phyloP scores from a whole-genome alignment of 768 basidiomycete genomes.

The Pisolithus orientalis region DNA sequence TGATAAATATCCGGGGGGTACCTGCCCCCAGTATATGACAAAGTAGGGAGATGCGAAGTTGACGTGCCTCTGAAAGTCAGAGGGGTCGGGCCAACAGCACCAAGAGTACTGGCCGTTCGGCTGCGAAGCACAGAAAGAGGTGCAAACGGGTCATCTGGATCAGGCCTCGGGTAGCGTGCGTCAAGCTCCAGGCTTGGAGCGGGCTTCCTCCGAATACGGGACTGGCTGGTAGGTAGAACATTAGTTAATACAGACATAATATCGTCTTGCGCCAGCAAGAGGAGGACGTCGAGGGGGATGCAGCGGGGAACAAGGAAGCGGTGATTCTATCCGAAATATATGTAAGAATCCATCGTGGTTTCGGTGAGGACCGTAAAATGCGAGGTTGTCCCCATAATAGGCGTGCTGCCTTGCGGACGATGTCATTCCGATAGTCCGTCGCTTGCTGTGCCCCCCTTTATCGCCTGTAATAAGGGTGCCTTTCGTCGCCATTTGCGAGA shows the following conservation, averaged over 20 bases:
- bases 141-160: slow-evolving; percentile 66
- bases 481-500: neutral
- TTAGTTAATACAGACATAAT: slow-evolving; percentile 25
- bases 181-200: slow-evolving; percentile 47
- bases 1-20: slow-evolving; percentile 30
- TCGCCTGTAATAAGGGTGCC: slow-evolving; percentile 10
- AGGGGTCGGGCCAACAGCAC: slow-evolving; percentile 17
- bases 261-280: slow-evolving; percentile 10
- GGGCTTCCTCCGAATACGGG: slow-evolving; percentile 44
- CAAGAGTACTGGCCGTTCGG: slow-evolving; percentile 42
- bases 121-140: slow-evolving; percentile 60
- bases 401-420: slow-evolving; percentile 7
- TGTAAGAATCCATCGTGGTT: slow-evolving; percentile 30
- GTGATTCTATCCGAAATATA: slow-evolving; percentile 17
- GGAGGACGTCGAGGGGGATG: slow-evolving; percentile 8
- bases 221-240: slow-evolving; percentile 19
- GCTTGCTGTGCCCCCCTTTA: slow-evolving; percentile 22
- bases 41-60: slow-evolving; percentile 25
- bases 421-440: slow-evolving; percentile 25
- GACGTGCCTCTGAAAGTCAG: slow-evolving; percentile 25
- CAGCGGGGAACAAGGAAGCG: slow-evolving; percentile 11
- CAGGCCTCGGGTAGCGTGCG: slow-evolving; percentile 57
- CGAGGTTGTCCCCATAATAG: slow-evolving; percentile 5
- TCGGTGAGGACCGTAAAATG: slow-evolving; percentile 25
- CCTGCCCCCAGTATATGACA: slow-evolving; percentile 26